Conservation (phyloP, 2,329 filamentous ascomycete genomes). For the Stenocarpella maydis region DNA sequence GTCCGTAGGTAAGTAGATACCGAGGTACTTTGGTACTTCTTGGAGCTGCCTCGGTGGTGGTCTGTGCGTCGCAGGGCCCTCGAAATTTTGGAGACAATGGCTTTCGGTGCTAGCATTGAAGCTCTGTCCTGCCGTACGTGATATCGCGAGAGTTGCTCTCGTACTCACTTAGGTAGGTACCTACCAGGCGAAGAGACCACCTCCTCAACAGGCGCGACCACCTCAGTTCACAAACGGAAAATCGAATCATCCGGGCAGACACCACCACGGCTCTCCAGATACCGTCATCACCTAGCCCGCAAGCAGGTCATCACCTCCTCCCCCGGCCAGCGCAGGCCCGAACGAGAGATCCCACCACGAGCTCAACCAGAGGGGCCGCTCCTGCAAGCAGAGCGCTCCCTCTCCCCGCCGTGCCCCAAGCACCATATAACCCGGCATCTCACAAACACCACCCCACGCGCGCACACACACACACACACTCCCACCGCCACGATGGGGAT, state of each 20-base stretch:
- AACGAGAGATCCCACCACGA: neutral
- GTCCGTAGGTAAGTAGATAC: too few species aligned
- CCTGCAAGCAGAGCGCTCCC: constrained; percentile 22
- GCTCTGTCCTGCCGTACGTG: neutral
- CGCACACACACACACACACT: too few species aligned
- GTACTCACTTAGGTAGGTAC: too few species aligned
- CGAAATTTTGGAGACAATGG: constrained; percentile 22
- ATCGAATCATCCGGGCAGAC: neutral
- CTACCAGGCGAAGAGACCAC: neutral
- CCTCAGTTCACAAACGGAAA: neutral
- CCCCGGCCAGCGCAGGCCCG: neutral
- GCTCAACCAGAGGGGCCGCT: constrained; percentile 28
- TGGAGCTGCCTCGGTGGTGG: neutral
- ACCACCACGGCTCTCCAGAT: neutral
- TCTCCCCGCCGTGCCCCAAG: neutral
- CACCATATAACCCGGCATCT: neutral
- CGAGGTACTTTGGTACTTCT: neutral
- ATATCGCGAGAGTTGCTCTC: neutral
- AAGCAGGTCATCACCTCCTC: neutral
- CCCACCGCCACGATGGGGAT: constrained; percentile 55
- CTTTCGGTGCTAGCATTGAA: neutral
- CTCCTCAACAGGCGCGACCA: neutral
- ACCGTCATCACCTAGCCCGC: neutral
- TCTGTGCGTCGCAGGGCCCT: neutral
- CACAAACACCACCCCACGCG: neutral